phyloP scores from a whole-genome alignment of 306 rosid genomes.

The Casuarina cunninghamiana region DNA sequence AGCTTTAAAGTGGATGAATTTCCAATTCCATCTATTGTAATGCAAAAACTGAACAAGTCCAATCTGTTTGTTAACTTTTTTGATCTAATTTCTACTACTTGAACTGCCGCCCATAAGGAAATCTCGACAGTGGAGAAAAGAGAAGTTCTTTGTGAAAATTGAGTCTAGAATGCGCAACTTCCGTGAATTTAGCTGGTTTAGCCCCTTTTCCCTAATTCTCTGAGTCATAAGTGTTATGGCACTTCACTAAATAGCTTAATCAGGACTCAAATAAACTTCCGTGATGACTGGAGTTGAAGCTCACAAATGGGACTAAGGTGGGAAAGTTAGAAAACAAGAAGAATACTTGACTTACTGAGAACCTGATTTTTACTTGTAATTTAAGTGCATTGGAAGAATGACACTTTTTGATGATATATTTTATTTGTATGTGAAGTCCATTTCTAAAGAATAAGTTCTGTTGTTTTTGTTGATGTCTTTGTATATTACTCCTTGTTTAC shows the following conservation, averaged over 20 bases:
- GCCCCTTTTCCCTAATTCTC: not conserved
- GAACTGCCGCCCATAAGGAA: not conserved
- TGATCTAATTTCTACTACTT: not conserved
- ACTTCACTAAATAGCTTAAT: not conserved
- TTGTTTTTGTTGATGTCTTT: not conserved
- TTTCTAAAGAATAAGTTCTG: constrained; percentile 4
- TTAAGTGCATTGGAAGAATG: constrained; percentile 5
- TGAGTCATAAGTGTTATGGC: not conserved
- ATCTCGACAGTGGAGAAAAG: not conserved
- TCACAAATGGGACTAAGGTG: constrained; percentile 6
- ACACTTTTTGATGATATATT: constrained; percentile 16
- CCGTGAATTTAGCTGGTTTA: not conserved
- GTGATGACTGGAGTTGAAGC: not conserved
- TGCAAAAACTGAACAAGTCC: not conserved
- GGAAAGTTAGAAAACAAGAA: constrained; percentile 9
- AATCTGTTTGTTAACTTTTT: not conserved
- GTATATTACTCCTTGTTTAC: not conserved
- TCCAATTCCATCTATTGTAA: not conserved
- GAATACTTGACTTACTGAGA: not conserved
- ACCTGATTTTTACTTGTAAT: constrained; percentile 8
- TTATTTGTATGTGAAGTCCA: constrained; percentile 3
- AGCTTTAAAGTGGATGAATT: constrained; percentile 9
- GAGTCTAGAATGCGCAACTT: not conserved
- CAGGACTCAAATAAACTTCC: not conserved
- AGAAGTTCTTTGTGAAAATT: not conserved